Conservation (phyloP, 495 filamentous ascomycete genomes). For the Neurospora intermedia region DNA sequence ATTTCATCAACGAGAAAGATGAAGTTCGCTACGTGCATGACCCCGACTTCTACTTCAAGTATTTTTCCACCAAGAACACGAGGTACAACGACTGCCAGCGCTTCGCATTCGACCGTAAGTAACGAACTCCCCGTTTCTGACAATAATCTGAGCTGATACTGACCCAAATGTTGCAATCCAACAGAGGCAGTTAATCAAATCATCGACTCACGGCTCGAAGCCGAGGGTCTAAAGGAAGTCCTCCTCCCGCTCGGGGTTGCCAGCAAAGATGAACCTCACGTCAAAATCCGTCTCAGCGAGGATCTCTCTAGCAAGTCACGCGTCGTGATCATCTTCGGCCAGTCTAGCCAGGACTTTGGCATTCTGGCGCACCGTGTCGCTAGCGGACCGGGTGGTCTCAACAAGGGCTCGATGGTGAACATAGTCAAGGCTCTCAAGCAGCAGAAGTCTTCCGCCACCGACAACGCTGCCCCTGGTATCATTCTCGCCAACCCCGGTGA, state of each 20-base stretch:
- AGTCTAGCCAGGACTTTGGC: conserved; percentile 59
- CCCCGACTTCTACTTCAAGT: conserved; percentile 60
- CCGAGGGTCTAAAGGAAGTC: conserved; percentile 43
- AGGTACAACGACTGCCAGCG: conserved; percentile 61
- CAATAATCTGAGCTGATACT: not conserved
- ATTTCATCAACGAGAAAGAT: conserved; percentile 59
- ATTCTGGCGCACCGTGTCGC: conserved; percentile 60
- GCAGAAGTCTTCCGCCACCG: conserved; percentile 18
- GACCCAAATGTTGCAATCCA: not conserved
- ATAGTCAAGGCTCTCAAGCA: conserved; percentile 44
- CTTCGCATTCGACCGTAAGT: conserved; percentile 58
- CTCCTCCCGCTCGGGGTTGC: conserved; percentile 46
- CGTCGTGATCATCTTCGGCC: conserved; percentile 65
- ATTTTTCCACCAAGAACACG: conserved; percentile 55
- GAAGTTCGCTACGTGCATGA: conserved; percentile 58
- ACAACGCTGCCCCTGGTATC: conserved; percentile 35
- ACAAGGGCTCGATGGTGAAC: conserved; percentile 52
- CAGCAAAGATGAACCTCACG: conserved; percentile 38
- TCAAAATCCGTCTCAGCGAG: conserved; percentile 55
- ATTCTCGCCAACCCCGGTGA: conserved; percentile 66
- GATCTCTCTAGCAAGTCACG: conserved; percentile 49
- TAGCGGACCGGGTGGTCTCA: conserved; percentile 46
- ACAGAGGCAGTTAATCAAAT: conserved; percentile 53
- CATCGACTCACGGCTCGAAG: conserved; percentile 48
- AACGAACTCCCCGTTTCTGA: not conserved